These are phyloP conservation scores for Phaeosphaeria sp. DNA, from an alignment of 2,329 filamentous ascomycete genomes.

Conservation along the genomic window DNA sequence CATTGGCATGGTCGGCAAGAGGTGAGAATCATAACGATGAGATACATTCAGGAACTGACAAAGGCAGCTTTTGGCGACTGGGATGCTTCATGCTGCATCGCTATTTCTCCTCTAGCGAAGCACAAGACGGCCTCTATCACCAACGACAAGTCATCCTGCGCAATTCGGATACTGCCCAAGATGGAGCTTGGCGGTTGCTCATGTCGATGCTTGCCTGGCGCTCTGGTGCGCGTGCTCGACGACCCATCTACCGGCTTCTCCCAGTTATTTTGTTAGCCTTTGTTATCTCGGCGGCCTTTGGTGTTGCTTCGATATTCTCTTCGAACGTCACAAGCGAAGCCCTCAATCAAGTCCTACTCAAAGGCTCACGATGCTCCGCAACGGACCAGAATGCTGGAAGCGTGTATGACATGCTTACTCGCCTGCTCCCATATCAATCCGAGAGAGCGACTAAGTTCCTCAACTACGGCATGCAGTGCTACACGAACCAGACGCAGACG, in stretches of 20 bases:
- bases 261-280: constrained; percentile 20
- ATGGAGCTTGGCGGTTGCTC: constrained; percentile 24
- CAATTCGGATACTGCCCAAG: constrained; percentile 34
- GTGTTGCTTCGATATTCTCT: constrained; percentile 42
- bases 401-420: constrained; percentile 6
- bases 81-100: constrained; percentile 36
- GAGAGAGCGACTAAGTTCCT: constrained; percentile 17
- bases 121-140: constrained; percentile 39
- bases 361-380: constrained; percentile 16
- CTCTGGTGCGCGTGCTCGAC: constrained; percentile 14
- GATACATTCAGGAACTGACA: constrained; percentile 23
- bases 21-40: constrained; percentile 17
- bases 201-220: constrained; percentile 24
- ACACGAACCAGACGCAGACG: constrained; percentile 11
- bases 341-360: constrained; percentile 43
- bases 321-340: constrained; percentile 44
- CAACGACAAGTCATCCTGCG: constrained; percentile 44
- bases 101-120: constrained; percentile 11
- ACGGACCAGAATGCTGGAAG: constrained; percentile 1
- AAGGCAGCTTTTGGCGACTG: constrained; percentile 38
- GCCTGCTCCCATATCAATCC: constrained; percentile 11
- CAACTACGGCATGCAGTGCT: constrained; percentile 30
- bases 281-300: constrained; percentile 20
- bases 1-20: constrained; percentile 19
- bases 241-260: constrained; percentile 15